Conservation (phyloP, 2,329 filamentous ascomycete genomes). For the Colletotrichum shisoi region DNA sequence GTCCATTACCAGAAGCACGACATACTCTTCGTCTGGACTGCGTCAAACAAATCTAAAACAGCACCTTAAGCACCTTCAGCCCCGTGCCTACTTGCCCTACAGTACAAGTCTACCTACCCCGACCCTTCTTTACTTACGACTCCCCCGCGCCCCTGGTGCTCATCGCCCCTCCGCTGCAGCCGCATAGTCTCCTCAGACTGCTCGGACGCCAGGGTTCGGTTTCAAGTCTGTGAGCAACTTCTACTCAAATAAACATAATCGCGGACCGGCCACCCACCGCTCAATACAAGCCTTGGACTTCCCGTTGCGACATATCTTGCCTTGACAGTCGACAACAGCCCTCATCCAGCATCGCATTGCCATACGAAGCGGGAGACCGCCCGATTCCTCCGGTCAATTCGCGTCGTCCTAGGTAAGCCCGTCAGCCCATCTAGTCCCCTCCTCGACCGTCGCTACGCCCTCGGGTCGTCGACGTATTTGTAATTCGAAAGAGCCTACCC, state of each 20-base stretch:
- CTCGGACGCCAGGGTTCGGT: constrained; percentile 38
- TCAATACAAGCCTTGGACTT: constrained; percentile 26
- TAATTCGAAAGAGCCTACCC: constrained; percentile 28
- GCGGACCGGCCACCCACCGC: constrained; percentile 13
- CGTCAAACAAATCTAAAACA: constrained; percentile 40
- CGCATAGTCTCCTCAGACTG: constrained; percentile 38
- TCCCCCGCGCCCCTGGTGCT: constrained; percentile 15
- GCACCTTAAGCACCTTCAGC: constrained; percentile 17
- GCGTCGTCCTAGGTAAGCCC: constrained; percentile 31
- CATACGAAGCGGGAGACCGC: constrained; percentile 27
- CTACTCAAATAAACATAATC: constrained; percentile 37
- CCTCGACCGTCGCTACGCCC: constrained; percentile 12
- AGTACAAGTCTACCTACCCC: no score
- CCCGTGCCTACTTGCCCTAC: neutral
- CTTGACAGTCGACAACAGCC: constrained; percentile 30
- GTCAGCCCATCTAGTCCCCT: constrained; percentile 1
- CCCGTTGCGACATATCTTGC: constrained; percentile 22
- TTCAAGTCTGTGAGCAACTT: constrained; percentile 36
- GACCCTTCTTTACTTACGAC: neutral
- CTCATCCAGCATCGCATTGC: constrained; percentile 30
- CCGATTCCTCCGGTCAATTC: constrained; percentile 16
- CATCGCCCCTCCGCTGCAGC: constrained; percentile 17
- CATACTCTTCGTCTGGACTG: constrained; percentile 36
- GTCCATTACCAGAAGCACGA: constrained; percentile 32
- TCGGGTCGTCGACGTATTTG: constrained; percentile 22